Evolutionary conservation across 768 basidiomycete genomes (phyloP), one percentile per base, ranked within the genome.

Genomic region (Lentinula detonsa): DNA sequence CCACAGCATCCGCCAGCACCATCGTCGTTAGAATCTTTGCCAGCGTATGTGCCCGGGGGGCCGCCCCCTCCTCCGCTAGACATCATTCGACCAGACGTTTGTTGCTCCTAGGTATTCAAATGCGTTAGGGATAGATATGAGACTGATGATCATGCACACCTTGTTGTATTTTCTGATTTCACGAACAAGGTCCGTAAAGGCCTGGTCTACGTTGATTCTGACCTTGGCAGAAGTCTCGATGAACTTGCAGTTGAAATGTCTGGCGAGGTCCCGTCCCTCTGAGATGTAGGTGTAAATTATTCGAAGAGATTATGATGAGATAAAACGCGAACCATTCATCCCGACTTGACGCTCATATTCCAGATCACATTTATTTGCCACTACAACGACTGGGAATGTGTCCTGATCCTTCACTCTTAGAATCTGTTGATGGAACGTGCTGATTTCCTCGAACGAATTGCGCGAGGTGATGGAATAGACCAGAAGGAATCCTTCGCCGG

Each of bases 381-480:
- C 93, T 59, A 98, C 86, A 62, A 98, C 91, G 68, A 96, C 90
- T 16, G 96, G 96, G 81, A 98, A 94, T 5, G 85, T 84, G 70
- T 97, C 95, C 71, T 91, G 91, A 73, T 98, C 96, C 75, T 98
- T 98, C 61, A 98, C 96, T 59, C 96, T 86, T 35, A 95, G 82
- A 63, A 98, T 97, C 71, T 98, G 95, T 70, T 95, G 92, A 70
- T 95, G 91, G 84, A 98, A 97, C 5, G 87, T 91, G 73, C 85
- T 90, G 69, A 98, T 95, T 82, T 98, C 93, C 74, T 98, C 94
- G 70, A 98, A 98, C 50, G 95, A 96, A 73, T 93, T 90, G 65
- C 95, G 88, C 34, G 94, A 95, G n/a, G 96, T 97, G 76, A 97
- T 98, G 56, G 93, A 94, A 75, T 98, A 98, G 61, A 98, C 95